Base-by-base conservation (phyloP, 1,139 yeast genomes). In the Geotrichum phurueaensis region DNA sequence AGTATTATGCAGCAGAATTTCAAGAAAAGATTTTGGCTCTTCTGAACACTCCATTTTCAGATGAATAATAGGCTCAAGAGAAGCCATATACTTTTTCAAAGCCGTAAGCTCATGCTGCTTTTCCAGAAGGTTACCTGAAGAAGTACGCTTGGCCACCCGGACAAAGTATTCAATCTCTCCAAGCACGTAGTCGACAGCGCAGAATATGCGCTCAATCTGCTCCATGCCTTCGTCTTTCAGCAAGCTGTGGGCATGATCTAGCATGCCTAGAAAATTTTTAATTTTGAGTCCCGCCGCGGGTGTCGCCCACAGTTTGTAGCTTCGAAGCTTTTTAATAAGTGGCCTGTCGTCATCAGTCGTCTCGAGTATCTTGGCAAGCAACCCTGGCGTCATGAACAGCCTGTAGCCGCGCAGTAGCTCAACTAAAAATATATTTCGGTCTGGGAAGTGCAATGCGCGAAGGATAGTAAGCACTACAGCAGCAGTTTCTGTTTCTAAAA, bases 301-400 rank as follows among this genome's bases (percentile, higher is more conserved):
- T 31, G 54, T 20, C 36, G 31, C 20, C 64, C 59, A 55, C 9
- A 56, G 59, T 25, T 43, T 51, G 29, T 53, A 54, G 39, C 36
- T 70, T 71, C 2, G 85, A 13, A 58, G 89, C 4, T 86, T 60
- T 20, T 62, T 56, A 20, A 61, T 12, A 7, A 63, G 53, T 2
- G 63, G 52, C 25, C 23, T 56, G 10, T 23, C 25, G 39, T 53
- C 45, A 7, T 15, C 10, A 3, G 57, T 51, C 15, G 51, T 31
- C 2, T 52, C 53, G 27, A 58, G 27, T 5, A 54, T 56, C 18
- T 23, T 33, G 27, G 48, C 39, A 1, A 55, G 47, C 9, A n/a
- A 47, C 5, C 47, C 13, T 20, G 61, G 60, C 4, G 51, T 12
- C 10, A 58, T 13, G 53, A 61, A 61, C 39, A 45, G 12, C 18